Evolutionary conservation across 139 green algal genomes (phyloP).

Genomic region (Chlorella sp.): DNA sequence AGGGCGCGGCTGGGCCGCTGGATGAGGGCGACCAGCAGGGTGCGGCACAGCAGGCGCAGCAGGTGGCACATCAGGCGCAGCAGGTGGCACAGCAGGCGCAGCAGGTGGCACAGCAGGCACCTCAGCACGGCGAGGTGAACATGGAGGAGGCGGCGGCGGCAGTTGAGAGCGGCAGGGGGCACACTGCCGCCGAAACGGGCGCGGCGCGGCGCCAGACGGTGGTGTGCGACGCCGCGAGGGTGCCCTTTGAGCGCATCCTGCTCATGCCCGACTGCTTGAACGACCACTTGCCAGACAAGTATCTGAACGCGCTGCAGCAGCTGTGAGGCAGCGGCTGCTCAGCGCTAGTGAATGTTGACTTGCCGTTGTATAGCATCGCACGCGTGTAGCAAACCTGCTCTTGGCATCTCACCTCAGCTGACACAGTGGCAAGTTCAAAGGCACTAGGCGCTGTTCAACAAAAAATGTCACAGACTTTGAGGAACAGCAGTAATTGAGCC

Average conservation of each 20-base stretch:
- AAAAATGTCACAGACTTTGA: no score
- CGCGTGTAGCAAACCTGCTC: no score
- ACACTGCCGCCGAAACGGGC: not conserved
- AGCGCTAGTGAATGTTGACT: no score
- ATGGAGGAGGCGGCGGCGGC: constrained; percentile 23
- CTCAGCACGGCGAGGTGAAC: not conserved
- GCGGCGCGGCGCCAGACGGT: not conserved
- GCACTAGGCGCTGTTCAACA: no score
- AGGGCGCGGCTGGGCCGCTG: not conserved
- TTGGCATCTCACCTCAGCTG: no score
- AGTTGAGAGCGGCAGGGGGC: not conserved
- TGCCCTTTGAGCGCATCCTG: constrained; percentile 53
- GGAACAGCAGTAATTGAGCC: no score
- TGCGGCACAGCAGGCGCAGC: not conserved
- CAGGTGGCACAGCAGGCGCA: not conserved
- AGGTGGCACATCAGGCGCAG: not conserved
- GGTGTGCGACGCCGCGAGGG: constrained; percentile 44
- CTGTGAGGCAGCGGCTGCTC: constrained; percentile 32
- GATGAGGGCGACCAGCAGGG: not conserved
- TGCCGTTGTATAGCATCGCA: no score
- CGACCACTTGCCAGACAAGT: constrained; percentile 60
- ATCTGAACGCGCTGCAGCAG: constrained; percentile 55
- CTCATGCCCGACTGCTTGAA: constrained; percentile 52
- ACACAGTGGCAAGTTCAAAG: no score
- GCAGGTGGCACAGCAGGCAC: not conserved